Evolutionary conservation across 2,329 filamentous ascomycete genomes (phyloP).

Genomic region (Gnomoniopsis smithogilvyi): DNA sequence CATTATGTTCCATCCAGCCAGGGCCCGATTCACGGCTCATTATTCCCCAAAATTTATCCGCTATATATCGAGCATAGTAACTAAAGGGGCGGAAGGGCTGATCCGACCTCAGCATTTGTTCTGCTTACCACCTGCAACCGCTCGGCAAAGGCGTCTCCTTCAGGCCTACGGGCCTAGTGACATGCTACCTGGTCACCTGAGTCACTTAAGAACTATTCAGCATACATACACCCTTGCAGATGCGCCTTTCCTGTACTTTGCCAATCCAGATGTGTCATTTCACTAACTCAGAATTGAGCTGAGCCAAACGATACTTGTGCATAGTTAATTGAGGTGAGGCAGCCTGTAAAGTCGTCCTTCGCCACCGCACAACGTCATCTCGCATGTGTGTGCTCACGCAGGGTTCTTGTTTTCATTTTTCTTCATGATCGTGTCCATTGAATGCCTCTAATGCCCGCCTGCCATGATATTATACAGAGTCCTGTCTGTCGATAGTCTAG

Average conservation of each 20-base stretch:
- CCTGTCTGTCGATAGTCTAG: conserved; percentile 3
- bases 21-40: neutral
- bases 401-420: neutral
- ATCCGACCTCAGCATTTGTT: too few relatives aligned
- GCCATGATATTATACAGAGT: conserved; percentile 25
- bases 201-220: too few relatives aligned
- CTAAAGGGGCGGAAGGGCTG: too few relatives aligned
- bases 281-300: neutral
- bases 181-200: too few relatives aligned
- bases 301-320: neutral
- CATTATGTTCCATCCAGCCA: conserved; percentile 9
- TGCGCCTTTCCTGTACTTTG: neutral
- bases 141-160: too few relatives aligned
- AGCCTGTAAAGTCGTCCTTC: neutral
- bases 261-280: neutral
- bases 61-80: too few relatives aligned
- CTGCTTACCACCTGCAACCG: too few relatives aligned
- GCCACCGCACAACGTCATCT: conserved; percentile 16
- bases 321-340: neutral
- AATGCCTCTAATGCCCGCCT: conserved; percentile 13
- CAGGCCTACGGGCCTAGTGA: too few relatives aligned
- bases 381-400: neutral
- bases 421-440: conserved; percentile 14
- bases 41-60: neutral
- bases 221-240: too few relatives aligned